Evolutionary conservation across 2,329 filamentous ascomycete species (phyloP), one percentile per base, ranked within the genome.

Genomic region (Tolypocladium sp.): DNA sequence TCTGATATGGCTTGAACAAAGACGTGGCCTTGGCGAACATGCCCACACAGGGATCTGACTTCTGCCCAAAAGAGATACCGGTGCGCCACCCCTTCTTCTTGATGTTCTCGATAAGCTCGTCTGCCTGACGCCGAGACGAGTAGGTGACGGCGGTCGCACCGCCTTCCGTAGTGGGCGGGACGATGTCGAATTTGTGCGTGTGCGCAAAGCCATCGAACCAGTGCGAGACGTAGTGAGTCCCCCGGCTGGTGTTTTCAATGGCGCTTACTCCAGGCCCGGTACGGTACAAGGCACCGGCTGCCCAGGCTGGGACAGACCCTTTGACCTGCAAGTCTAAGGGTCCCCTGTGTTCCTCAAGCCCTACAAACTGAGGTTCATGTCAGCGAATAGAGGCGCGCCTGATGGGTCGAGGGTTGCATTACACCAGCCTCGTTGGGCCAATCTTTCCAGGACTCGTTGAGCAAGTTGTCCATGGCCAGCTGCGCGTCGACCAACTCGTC

Each of bases 201-300:
- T 89, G 83, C 3, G 84, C 82, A 60, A 91, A 85, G 7, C 88
- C 88, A 68, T 94, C 91, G 64, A 94, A 94, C 90, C 90, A 94
- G 70, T 94, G 90, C 1, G 79, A 82, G 15, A 87, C 77, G 38
- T 79, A 76, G 66, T 86, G 85, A 0, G 78, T 82, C 22, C 85
- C 84, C 4, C 78, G 77, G 3, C 82, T 72, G 1, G 83, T 85
- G 49, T 74, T 70, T n/a, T 85, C 77, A 4, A 91, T 73, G 42
- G 81, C 80, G 69, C 82, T 83, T 30, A 82, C 79, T 0, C 89
- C 88, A 0, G 89, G 89, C 0, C 90, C 90, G 0, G 88, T 92
- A 27, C 90, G 82, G 70, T 87, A 93, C 0, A 94, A 78, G 1
- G 82, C 78, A 1, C 90, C 91, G 3, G 88, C 85, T 5, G 84